A percentile compares a stretch with the other conserved stretches of the same genome.
Evolutionary conservation across 805 yeast genomes (phyloP).

Genomic region (Barnettozyma salicaria): DNA sequence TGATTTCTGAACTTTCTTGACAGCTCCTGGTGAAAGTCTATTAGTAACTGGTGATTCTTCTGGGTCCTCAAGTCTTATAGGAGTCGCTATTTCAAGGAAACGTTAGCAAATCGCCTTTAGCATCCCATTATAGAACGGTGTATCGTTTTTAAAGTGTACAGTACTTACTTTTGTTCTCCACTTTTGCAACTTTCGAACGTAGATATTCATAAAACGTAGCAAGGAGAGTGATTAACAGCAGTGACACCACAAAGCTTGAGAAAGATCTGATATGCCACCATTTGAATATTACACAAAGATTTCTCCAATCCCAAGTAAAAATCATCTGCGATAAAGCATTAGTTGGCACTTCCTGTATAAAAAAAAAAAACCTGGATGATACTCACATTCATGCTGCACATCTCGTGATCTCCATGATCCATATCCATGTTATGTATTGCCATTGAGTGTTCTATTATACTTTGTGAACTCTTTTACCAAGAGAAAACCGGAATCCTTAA

Average conservation of each 20-base stretch:
- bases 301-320: constrained; percentile 71
- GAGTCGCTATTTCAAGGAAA: constrained; percentile 4
- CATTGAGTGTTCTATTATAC: constrained; percentile 23
- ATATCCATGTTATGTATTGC: constrained; percentile 13
- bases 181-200: constrained; percentile 26
- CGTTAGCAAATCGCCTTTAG: constrained; percentile 3
- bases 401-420: constrained; percentile 23
- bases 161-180: constrained; percentile 20
- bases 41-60: constrained; percentile 10
- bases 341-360: constrained; percentile 14
- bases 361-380: background rate
- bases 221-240: constrained; percentile 41
- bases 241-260: constrained; percentile 45
- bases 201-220: constrained; percentile 58
- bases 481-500: too few relatives aligned
- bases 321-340: constrained; percentile 39
- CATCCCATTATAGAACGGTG: background rate
- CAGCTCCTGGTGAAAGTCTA: constrained; percentile 15
- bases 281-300: constrained; percentile 64
- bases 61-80: constrained; percentile 6
- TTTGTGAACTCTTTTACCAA: too few relatives aligned
- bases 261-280: constrained; percentile 74
- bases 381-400: constrained; percentile 51
- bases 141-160: background rate
- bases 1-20: constrained; percentile 30